Base-by-base conservation (phyloP, 1,139 yeast genomes). In the Debaryomycetaceae sp. region DNA sequence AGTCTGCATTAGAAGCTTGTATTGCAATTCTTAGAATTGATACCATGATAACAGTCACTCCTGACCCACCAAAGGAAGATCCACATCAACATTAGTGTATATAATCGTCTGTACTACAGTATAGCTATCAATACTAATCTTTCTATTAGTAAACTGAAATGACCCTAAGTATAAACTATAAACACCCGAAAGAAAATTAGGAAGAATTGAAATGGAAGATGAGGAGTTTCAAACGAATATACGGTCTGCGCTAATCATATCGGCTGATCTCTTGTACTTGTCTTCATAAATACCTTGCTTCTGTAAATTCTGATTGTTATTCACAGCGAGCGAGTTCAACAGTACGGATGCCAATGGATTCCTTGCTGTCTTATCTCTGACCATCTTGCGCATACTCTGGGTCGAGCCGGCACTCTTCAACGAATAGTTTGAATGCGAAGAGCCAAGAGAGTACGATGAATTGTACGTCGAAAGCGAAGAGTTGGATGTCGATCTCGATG, bases 1-100 rank as follows among this genome's bases (percentile, higher is more conserved):
- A 95, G 70, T 85, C 95, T 47, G 98, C 99, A 11, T 81, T 95
- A 56, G 99, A 95, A 72, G 99, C 99, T 3, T 93, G 99, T 70
- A 85, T 95, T 65, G 96, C 99, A 37, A 93, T 95, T 54, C 78
- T 95, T 58, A 85, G 99, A 76, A 95, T 95, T 60, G 99, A 95
- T 67, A 95, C 99, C 45, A 90, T 93, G 96, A 93, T 95, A 62
- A 87, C 90, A 45, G 97, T 95, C 48, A 95, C 91, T 56, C 99
- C 99, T 30, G 99, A 93, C 60, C 95, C 90, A 51, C 88, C 88
- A 52, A 82, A 82, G 73, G 96, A 91, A 69, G 95, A 87, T 58
- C 96, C 95, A 42, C 93, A 85, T 60, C 87, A 65, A 47, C 91
- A 85, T 65, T 75, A 40, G 42, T 27, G 31, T 27, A 27, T 27